Conservation (phyloP, 2,329 filamentous ascomycete genomes). For the Allantophomopsis cytisporea region DNA sequence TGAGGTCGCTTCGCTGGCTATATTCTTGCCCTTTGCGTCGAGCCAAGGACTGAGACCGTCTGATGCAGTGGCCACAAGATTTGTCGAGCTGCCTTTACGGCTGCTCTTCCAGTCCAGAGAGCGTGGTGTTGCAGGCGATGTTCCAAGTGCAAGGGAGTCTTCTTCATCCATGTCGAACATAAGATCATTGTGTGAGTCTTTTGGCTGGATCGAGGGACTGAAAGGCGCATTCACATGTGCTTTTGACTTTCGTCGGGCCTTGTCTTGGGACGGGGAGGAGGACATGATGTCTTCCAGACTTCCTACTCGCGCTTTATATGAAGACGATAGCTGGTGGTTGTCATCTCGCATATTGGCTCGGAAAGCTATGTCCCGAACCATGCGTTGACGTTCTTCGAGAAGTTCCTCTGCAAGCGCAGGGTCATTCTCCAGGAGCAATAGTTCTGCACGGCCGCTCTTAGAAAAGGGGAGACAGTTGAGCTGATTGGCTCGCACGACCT, state of each 20-base stretch:
- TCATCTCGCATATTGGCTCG: conserved; percentile 48
- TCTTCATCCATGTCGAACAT: conserved; percentile 89
- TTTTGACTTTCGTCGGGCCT: conserved; percentile 30
- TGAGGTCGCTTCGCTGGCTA: background rate
- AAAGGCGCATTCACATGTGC: conserved; percentile 36
- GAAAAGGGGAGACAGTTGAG: conserved; percentile 63
- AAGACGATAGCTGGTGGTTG: conserved; percentile 46
- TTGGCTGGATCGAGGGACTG: conserved; percentile 56
- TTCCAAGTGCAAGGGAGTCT: conserved; percentile 5
- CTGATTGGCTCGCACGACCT: conserved; percentile 71
- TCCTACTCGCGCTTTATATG: conserved; percentile 44
- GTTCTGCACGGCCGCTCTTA: conserved; percentile 60
- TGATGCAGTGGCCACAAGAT: conserved; percentile 1
- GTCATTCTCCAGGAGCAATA: conserved; percentile 42
- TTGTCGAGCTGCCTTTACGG: background rate
- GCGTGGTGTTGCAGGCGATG: conserved; percentile 2
- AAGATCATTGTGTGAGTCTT: conserved; percentile 57
- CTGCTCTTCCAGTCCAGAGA: background rate
- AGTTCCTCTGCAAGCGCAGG: conserved; percentile 37
- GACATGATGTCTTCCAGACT: conserved; percentile 48
- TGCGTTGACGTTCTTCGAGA: conserved; percentile 52
- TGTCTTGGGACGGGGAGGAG: conserved; percentile 21
- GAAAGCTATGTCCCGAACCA: conserved; percentile 66
- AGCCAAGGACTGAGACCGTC: background rate
- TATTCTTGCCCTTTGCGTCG: background rate